Evolutionary conservation across 331 rosid genomes (phyloP).

Genomic region (Rosa hybrid): DNA sequence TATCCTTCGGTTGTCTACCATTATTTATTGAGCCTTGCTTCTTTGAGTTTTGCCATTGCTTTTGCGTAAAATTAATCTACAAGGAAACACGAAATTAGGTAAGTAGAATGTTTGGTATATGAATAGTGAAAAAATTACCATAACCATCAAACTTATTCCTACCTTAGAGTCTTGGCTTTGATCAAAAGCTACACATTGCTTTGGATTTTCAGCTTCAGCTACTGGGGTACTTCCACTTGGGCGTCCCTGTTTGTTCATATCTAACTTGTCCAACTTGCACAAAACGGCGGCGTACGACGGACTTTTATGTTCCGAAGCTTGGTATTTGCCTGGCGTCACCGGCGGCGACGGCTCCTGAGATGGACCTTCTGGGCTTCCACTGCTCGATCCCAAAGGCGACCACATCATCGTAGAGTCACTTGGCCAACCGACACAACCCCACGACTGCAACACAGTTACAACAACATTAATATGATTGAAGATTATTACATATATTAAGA

Average conservation of each 20-base stretch:
- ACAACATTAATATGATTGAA: neutral
- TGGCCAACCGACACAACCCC: slow-evolving; percentile 49
- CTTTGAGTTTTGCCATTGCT: slow-evolving; percentile 36
- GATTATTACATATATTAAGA: neutral
- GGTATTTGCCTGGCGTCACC: slow-evolving; percentile 41
- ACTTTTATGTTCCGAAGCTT: slow-evolving; percentile 21
- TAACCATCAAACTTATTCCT: neutral
- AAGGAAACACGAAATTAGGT: neutral
- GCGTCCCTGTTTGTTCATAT: slow-evolving; percentile 16
- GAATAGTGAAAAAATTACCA: neutral
- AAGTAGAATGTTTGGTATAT: neutral
- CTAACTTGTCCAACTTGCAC: slow-evolving; percentile 44
- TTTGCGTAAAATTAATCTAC: slow-evolving; percentile 22
- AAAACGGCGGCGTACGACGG: slow-evolving; percentile 2
- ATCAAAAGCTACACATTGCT: slow-evolving; percentile 31
- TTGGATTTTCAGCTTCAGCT: slow-evolving; percentile 10
- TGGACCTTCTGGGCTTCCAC: slow-evolving; percentile 51
- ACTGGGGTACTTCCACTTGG: neutral
- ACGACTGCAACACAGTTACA: slow-evolving; percentile 26
- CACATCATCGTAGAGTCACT: slow-evolving; percentile 32
- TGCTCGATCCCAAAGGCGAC: slow-evolving; percentile 50
- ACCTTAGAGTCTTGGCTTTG: slow-evolving; percentile 55
- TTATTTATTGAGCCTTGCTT: slow-evolving; percentile 14
- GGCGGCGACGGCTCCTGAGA: slow-evolving; percentile 73
- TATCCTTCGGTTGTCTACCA: slow-evolving; percentile 6